A percentile compares a stretch with the other conserved stretches of the same genome.
Conservation (phyloP, 2,329 filamentous ascomycete genomes). For the Knoxdaviesia proteae region DNA sequence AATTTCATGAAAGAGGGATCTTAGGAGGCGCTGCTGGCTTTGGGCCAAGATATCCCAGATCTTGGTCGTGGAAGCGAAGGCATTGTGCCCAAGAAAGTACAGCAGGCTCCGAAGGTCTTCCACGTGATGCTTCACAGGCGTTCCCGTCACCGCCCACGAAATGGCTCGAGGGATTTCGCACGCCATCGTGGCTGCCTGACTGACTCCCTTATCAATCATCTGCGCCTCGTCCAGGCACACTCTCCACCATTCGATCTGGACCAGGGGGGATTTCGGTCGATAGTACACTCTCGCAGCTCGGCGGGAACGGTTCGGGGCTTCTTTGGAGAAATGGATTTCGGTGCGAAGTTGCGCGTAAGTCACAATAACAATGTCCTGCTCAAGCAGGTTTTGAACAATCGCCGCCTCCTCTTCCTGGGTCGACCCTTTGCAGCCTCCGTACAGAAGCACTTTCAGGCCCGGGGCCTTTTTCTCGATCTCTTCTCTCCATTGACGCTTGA, state of each 20-base stretch:
- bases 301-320: conserved; percentile 46
- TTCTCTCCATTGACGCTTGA: conserved; percentile 39
- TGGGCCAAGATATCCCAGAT: conserved; percentile 49
- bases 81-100: conserved; percentile 59
- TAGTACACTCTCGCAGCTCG: conserved; percentile 46
- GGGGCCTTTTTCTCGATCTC: conserved; percentile 40
- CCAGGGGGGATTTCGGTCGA: conserved; percentile 51
- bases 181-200: conserved; percentile 62
- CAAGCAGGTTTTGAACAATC: conserved; percentile 22
- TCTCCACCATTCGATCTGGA: conserved; percentile 74
- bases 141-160: conserved; percentile 84
- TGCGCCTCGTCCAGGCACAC: conserved; percentile 64
- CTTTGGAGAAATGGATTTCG: conserved; percentile 59
- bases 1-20: conserved; percentile 46
- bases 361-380: conserved; percentile 39
- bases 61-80: conserved; percentile 42
- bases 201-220: conserved; percentile 81
- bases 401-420: conserved; percentile 15
- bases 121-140: conserved; percentile 64
- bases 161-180: conserved; percentile 63
- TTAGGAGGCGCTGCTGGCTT: conserved; percentile 42
- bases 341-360: conserved; percentile 51
- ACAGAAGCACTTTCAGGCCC: conserved; percentile 30
- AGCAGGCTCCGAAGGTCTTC: conserved; percentile 62
- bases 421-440: conserved; percentile 25